Conservation (phyloP, 768 basidiomycete genomes). For the Sporobolomyces pararoseus region DNA sequence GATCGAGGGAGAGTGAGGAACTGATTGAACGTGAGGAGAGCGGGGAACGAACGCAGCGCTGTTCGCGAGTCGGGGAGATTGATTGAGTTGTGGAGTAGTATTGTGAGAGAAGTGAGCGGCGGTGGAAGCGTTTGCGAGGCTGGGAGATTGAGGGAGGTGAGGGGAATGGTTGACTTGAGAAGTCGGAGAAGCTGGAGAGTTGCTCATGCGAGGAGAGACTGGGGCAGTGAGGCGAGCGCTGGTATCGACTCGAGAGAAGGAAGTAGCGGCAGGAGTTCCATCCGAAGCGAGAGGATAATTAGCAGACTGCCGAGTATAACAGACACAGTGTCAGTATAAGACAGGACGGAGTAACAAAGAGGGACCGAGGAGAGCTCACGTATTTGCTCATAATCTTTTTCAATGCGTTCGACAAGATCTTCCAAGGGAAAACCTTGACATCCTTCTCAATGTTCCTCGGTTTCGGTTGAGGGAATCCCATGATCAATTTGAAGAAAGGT, state of each 20-base stretch:
- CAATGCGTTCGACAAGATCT: slow-evolving; percentile 51
- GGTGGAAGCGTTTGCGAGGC: not conserved
- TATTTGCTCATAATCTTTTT: slow-evolving; percentile 55
- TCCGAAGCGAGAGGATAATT: slow-evolving; percentile 26
- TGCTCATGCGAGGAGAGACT: not conserved
- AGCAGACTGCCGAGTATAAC: slow-evolving; percentile 16
- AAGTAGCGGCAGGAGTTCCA: not conserved
- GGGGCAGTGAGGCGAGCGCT: not conserved
- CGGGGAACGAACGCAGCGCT: not conserved
- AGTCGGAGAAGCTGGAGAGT: not conserved
- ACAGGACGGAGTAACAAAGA: not conserved
- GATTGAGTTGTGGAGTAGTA: slow-evolving; percentile 1
- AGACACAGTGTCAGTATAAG: not conserved
- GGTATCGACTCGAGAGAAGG: not conserved
- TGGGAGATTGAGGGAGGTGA: slow-evolving; percentile 1
- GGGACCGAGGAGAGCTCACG: slow-evolving; percentile 43
- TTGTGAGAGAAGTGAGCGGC: slow-evolving; percentile 7
- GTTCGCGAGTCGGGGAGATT: not conserved
- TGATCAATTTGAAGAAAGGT: slow-evolving; percentile 89
- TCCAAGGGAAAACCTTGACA: slow-evolving; percentile 59
- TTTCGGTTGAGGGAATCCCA: slow-evolving; percentile 89
- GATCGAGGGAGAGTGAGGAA: slow-evolving; percentile 2
- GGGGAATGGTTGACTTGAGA: not conserved
- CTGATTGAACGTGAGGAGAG: slow-evolving; percentile 7
- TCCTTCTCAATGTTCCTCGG: slow-evolving; percentile 98